These are phyloP conservation scores for Cucumis cinereus DNA, from an alignment of 306 rosid genomes.

Conservation along the genomic window DNA sequence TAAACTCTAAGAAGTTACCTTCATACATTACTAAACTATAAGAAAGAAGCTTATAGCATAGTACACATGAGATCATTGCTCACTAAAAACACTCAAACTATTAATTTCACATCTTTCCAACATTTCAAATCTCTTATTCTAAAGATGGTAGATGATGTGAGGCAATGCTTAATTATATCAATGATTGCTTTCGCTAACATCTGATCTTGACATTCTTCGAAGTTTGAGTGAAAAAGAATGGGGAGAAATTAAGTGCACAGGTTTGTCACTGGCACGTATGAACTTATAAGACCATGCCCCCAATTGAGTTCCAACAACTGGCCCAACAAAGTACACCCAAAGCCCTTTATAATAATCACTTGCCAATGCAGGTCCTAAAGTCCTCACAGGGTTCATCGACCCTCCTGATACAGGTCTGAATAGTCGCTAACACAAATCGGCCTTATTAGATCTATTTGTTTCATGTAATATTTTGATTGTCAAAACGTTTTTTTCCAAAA, in stretches of 20 bases:
- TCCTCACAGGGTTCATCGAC: constrained; percentile 86
- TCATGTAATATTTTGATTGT: not conserved
- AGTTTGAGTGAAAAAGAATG: constrained; percentile 26
- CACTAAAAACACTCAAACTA: not conserved
- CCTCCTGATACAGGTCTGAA: constrained; percentile 82
- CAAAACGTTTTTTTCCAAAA: not conserved
- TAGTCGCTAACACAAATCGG: constrained; percentile 7
- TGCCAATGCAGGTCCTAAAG: constrained; percentile 74
- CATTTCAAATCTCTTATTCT: not conserved
- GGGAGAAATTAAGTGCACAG: constrained; percentile 15
- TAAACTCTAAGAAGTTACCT: not conserved
- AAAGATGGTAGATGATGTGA: not conserved
- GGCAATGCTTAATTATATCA: not conserved
- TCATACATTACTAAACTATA: not conserved
- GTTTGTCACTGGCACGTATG: constrained; percentile 29
- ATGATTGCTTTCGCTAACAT: not conserved
- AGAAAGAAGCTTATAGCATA: not conserved
- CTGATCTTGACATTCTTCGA: constrained; percentile 2
- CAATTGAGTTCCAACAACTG: constrained; percentile 46
- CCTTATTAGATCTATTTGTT: not conserved
- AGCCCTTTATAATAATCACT: constrained; percentile 39
- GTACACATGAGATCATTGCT: not conserved
- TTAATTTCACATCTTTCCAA: not conserved
- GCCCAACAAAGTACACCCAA: constrained; percentile 72
- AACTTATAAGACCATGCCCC: constrained; percentile 56